A percentile compares a stretch with the other conserved stretches of the same genome.
These are phyloP conservation scores for Trypanosoma theileri DNA, from an alignment of 208 protist species.

Conservation along the genomic window DNA sequence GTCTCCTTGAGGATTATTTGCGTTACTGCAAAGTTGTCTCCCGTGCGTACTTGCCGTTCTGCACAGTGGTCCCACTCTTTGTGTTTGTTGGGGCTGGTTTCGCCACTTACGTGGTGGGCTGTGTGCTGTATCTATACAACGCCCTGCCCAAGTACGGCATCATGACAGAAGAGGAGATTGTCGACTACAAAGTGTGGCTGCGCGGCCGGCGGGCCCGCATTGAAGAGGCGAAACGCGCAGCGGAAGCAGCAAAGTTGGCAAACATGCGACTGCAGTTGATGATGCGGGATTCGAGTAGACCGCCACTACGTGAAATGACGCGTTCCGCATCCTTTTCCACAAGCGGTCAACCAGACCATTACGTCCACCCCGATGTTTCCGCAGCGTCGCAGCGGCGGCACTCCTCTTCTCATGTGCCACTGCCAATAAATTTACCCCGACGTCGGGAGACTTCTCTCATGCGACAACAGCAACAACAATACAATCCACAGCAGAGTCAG, in stretches of 20 bases:
- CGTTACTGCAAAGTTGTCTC: slow-evolving; percentile 40
- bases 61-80: slow-evolving; percentile 43
- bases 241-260: slow-evolving; percentile 52
- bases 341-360: neutral
- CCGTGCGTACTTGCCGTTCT: slow-evolving; percentile 54
- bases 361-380: neutral
- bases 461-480: neutral
- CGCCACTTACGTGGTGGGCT: slow-evolving; percentile 48
- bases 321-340: neutral
- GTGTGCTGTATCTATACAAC: slow-evolving; percentile 67
- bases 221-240: slow-evolving; percentile 43
- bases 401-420: neutral
- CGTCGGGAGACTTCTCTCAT: neutral
- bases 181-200: slow-evolving; percentile 77
- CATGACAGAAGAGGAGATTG: slow-evolving; percentile 68
- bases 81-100: slow-evolving; percentile 56
- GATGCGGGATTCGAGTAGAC: slow-evolving; percentile 21
- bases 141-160: slow-evolving; percentile 74
- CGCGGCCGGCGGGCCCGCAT: slow-evolving; percentile 36
- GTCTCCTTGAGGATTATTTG: slow-evolving; percentile 61
- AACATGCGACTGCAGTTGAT: slow-evolving; percentile 55
- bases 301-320: neutral
- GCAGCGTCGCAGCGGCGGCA: too few relatives aligned
- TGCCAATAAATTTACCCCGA: neutral
- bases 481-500: neutral